These are phyloP conservation scores for Castanea crenata DNA, from an alignment of 306 rosid genomes.

Conservation along the genomic window DNA sequence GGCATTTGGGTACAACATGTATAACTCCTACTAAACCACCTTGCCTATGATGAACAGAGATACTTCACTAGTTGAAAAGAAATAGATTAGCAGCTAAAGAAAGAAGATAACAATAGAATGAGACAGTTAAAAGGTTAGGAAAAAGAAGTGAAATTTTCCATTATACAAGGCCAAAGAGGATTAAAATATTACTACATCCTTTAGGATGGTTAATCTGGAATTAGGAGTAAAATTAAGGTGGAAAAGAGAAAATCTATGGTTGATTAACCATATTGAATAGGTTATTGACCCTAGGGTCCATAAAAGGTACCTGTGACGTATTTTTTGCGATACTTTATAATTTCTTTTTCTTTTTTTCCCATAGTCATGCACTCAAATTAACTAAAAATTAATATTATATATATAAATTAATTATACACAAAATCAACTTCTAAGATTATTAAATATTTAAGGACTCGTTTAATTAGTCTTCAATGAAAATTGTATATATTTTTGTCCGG, in stretches of 20 bases:
- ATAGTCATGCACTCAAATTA: no score
- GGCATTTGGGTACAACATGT: neutral
- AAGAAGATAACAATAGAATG: neutral
- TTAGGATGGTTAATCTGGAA: neutral
- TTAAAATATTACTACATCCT: neutral
- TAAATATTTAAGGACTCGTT: neutral
- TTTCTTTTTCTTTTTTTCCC: no score
- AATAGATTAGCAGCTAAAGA: neutral
- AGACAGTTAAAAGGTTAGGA: neutral
- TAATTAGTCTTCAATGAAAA: neutral
- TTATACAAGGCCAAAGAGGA: no score
- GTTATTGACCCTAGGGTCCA: no score
- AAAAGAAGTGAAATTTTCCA: no score
- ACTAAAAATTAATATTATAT: no score
- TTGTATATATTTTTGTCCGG: neutral
- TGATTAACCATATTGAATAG: no score
- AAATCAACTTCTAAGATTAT: no score
- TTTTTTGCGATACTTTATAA: no score
- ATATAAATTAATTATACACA: no score
- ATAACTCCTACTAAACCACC: neutral
- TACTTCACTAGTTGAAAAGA: neutral
- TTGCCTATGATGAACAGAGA: no score
- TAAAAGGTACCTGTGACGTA: no score
- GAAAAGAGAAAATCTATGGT: neutral
- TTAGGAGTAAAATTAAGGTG: neutral